These are phyloP conservation scores for Cunninghamia lanceolata DNA, from an alignment of 75 land plant species.

Conservation along the genomic window DNA sequence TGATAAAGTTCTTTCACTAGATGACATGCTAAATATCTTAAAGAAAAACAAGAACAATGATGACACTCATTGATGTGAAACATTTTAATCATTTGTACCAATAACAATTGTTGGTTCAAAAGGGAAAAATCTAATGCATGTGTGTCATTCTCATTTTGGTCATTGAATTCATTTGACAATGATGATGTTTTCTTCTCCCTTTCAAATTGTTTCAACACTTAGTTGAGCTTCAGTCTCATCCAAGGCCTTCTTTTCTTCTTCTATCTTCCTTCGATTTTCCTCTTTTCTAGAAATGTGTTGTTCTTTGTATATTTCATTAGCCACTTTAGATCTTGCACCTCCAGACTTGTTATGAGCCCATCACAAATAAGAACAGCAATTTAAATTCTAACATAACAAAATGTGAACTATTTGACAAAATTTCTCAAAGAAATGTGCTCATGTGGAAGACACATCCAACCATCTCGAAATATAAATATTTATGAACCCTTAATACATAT, in stretches of 20 bases:
- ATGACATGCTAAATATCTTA: too few species aligned
- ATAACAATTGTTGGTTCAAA: neutral
- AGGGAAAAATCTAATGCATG: slow-evolving; percentile 20
- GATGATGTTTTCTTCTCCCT: slow-evolving; percentile 79
- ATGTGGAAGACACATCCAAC: too few species aligned
- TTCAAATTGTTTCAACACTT: slow-evolving; percentile 63
- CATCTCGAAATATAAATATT: too few species aligned
- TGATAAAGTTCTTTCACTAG: too few species aligned
- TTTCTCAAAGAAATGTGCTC: too few species aligned
- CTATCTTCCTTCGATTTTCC: slow-evolving; percentile 65
- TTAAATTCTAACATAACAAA: neutral
- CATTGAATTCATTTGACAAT: slow-evolving; percentile 82
- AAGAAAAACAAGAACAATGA: too few species aligned
- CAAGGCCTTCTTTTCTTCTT: slow-evolving; percentile 51
- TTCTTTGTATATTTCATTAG: slow-evolving; percentile 72
- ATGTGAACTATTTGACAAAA: too few species aligned
- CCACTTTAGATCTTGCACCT: slow-evolving; percentile 58
- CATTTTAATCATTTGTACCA: neutral
- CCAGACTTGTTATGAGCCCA: slow-evolving; percentile 75
- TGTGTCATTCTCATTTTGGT: slow-evolving; percentile 79
- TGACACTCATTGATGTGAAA: neutral
- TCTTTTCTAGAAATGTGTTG: slow-evolving; percentile 74
- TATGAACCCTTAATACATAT: too few species aligned
- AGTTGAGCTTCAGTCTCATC: slow-evolving; percentile 67
- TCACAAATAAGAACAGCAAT: neutral